phyloP scores from a whole-genome alignment of 2,329 filamentous ascomycete genomes.

The Cytospora leucostoma region DNA sequence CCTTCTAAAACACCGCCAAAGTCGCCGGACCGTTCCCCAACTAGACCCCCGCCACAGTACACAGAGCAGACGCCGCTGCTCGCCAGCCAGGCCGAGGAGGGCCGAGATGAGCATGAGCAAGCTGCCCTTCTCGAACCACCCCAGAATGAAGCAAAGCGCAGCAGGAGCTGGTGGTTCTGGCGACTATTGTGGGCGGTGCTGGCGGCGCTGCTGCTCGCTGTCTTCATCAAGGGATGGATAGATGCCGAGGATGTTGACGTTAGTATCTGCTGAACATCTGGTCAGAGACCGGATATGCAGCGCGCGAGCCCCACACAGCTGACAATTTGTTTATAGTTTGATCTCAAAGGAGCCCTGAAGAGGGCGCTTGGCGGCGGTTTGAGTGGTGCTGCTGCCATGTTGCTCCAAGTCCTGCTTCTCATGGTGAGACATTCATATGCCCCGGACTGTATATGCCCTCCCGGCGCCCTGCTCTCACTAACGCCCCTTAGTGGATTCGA shows the following conservation, averaged over 20 bases:
- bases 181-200: slow-evolving; percentile 40
- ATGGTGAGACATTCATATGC: slow-evolving; percentile 40
- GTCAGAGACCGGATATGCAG: fast-evolving
- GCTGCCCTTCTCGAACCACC: slow-evolving; percentile 30
- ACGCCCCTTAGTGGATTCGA: slow-evolving; percentile 42
- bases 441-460: not conserved
- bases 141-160: slow-evolving; percentile 22
- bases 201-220: slow-evolving; percentile 35
- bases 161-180: slow-evolving; percentile 39
- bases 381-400: slow-evolving; percentile 51
- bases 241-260: slow-evolving; percentile 46
- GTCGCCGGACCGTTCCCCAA: slow-evolving; percentile 7
- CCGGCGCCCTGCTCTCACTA: not conserved
- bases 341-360: slow-evolving; percentile 46
- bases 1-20: slow-evolving; percentile 19
- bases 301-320: not conserved
- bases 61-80: slow-evolving; percentile 27
- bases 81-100: slow-evolving; percentile 19
- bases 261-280: slow-evolving; percentile 15
- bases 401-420: slow-evolving; percentile 48
- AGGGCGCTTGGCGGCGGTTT: slow-evolving; percentile 48
- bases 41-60: not conserved
- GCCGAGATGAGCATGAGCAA: slow-evolving; percentile 28
- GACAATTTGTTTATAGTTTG: slow-evolving; percentile 39
- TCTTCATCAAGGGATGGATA: slow-evolving; percentile 50